Evolutionary conservation across 495 filamentous ascomycete genomes (phyloP).

Genomic region (Cercophora newfieldiana): DNA sequence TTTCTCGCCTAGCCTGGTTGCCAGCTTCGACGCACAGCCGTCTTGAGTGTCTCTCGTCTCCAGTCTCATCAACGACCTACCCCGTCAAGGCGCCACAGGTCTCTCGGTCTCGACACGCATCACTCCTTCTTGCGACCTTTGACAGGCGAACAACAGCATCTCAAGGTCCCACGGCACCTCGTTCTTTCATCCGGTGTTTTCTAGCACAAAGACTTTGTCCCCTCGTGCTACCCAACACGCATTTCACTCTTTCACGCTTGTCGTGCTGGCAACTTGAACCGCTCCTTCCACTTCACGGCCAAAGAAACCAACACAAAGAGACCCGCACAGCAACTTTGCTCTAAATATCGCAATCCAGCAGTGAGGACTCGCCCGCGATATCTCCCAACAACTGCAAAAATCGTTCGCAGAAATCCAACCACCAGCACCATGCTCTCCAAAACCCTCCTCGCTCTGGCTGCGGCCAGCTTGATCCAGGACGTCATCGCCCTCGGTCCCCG

Average conservation of each 20-base stretch:
- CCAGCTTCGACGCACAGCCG: conserved; percentile 38
- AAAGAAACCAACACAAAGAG: conserved; percentile 9
- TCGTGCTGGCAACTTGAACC: conserved; percentile 29
- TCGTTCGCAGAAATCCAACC: background rate
- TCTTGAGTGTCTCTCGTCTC: conserved; percentile 21
- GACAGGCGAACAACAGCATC: conserved; percentile 35
- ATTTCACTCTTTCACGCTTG: conserved; percentile 32
- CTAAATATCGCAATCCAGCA: background rate
- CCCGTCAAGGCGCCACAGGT: conserved; percentile 10
- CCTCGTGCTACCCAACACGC: conserved; percentile 19
- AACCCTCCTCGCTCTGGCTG: conserved; percentile 29
- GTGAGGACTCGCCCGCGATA: background rate
- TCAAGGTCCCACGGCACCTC: conserved; percentile 9
- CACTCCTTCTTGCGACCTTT: conserved; percentile 42
- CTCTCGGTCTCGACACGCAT: conserved; percentile 29
- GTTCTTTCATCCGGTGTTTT: conserved; percentile 11
- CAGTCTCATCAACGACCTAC: conserved; percentile 20
- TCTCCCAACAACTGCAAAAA: background rate
- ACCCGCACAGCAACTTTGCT: background rate
- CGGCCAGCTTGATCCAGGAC: conserved; percentile 32
- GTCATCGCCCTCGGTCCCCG: conserved; percentile 26
- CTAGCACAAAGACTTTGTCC: conserved; percentile 7
- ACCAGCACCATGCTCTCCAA: conserved; percentile 32
- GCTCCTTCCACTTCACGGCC: conserved; percentile 17
- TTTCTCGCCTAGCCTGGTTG: conserved; percentile 32